Percentiles rank a stretch among this genome's conserved stretches.
Evolutionary conservation across 163 green algal genomes (phyloP).

Genomic region (Chloromonas sp.): DNA sequence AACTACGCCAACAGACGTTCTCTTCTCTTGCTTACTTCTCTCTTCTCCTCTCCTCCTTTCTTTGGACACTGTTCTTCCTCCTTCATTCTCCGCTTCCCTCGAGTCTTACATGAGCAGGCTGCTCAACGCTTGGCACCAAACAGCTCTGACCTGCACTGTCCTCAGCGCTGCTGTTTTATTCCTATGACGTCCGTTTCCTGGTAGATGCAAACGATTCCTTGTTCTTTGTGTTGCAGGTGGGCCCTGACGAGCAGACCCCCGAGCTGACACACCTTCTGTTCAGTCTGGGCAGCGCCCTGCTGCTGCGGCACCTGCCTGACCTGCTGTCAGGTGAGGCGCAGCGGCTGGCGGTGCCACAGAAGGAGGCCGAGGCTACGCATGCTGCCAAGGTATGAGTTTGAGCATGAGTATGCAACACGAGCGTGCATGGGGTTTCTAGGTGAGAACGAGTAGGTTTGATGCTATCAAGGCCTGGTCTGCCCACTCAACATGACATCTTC

Average conservation of each 20-base stretch:
- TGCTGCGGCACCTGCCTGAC: constrained; percentile 71
- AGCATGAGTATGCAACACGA: constrained; percentile 67
- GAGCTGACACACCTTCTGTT: constrained; percentile 77
- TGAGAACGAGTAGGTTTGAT: neutral
- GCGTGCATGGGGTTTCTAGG: neutral
- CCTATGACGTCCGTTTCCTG: neutral
- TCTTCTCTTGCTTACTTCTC: no score
- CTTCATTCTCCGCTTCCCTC: no score
- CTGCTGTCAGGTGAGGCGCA: constrained; percentile 39
- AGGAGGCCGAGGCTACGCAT: constrained; percentile 36
- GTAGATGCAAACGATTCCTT: neutral
- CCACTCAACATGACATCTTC: neutral
- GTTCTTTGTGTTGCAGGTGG: constrained; percentile 38
- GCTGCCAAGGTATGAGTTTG: constrained; percentile 51
- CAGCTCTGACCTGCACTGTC: neutral
- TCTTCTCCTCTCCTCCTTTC: no score
- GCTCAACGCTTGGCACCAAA: neutral
- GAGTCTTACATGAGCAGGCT: no score
- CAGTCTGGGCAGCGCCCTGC: constrained; percentile 51
- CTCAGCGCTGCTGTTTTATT: neutral
- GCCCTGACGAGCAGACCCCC: constrained; percentile 36
- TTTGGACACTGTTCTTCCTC: no score
- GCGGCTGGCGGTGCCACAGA: constrained; percentile 49
- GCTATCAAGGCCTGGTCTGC: neutral
- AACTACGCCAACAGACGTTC: no score